phyloP scores from a whole-genome alignment of 768 basidiomycete species.

The Mycena vulgaris region DNA sequence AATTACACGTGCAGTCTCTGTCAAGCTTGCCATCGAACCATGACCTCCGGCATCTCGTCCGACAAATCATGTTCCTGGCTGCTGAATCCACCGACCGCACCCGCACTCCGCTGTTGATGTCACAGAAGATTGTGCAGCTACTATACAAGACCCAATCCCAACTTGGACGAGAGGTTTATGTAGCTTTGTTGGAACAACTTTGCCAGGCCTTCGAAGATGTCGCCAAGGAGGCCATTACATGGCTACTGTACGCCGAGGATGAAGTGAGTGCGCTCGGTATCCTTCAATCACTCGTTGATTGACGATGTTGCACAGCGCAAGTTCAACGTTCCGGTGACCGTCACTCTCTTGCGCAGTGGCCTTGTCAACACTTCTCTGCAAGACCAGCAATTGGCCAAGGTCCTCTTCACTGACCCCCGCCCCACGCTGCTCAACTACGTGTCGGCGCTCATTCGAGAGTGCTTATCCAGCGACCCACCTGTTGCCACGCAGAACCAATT shows the following conservation, averaged over 20 bases:
- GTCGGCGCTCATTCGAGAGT: conserved; percentile 88
- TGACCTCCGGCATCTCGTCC: conserved; percentile 88
- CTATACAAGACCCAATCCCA: conserved; percentile 91
- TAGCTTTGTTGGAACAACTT: conserved; percentile 88
- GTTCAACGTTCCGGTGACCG: conserved; percentile 94
- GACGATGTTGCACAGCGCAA: conserved; percentile 77
- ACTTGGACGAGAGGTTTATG: conserved; percentile 94
- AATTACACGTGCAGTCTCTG: conserved; percentile 81
- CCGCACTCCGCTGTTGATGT: conserved; percentile 91
- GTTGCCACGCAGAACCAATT: conserved; percentile 87
- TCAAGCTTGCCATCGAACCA: conserved; percentile 84
- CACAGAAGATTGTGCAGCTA: conserved; percentile 96
- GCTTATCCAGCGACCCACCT: conserved; percentile 85
- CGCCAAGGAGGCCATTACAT: conserved; percentile 95
- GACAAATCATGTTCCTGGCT: conserved; percentile 88
- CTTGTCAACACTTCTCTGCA: conserved; percentile 84
- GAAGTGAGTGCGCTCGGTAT: conserved; percentile 69
- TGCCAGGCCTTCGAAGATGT: conserved; percentile 94
- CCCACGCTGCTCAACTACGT: conserved; percentile 86
- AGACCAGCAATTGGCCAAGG: conserved; percentile 93
- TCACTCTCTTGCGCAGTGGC: conserved; percentile 87
- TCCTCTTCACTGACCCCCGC: conserved; percentile 83
- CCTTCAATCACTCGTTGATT: conserved; percentile 25
- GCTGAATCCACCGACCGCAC: conserved; percentile 84
- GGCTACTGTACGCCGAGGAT: conserved; percentile 97